phyloP scores from a whole-genome alignment of 2,329 filamentous ascomycete genomes.

The Trichoderma breve region DNA sequence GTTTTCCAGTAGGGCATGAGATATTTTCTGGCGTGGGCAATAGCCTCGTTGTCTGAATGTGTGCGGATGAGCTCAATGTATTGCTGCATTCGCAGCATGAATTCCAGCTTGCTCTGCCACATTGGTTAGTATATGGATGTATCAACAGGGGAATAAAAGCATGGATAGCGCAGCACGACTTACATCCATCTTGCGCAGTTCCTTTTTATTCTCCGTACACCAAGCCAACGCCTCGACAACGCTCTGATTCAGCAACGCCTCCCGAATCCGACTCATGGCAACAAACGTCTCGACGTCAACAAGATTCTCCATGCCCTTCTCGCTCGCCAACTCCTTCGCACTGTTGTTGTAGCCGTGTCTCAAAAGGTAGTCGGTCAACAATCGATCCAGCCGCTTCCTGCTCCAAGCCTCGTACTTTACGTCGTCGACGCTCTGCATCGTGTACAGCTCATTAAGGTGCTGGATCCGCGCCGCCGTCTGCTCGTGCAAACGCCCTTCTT shows the following conservation, averaged over 20 bases:
- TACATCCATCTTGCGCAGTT: constrained; percentile 82
- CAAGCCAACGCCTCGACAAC: constrained; percentile 80
- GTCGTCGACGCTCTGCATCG: constrained; percentile 78
- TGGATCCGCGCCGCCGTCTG: constrained; percentile 73
- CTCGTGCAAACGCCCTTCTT: constrained; percentile 73
- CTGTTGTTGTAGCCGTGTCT: constrained; percentile 78
- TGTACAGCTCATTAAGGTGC: constrained; percentile 78
- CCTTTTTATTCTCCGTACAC: constrained; percentile 92
- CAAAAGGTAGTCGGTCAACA: constrained; percentile 90
- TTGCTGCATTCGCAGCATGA: constrained; percentile 89
- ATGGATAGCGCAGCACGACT: neutral
- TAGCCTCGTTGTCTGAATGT: constrained; percentile 68
- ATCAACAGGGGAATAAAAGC: neutral
- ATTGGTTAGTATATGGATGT: neutral
- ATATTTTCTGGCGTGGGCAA: constrained; percentile 78
- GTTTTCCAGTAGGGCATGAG: constrained; percentile 67
- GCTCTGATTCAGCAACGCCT: constrained; percentile 66
- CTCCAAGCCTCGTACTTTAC: constrained; percentile 94
- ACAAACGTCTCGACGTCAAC: constrained; percentile 89
- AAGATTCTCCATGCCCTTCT: constrained; percentile 73
- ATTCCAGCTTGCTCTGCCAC: constrained; percentile 75
- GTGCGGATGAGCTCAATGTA: constrained; percentile 86
- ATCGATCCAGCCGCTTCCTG: constrained; percentile 72
- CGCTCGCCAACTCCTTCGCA: constrained; percentile 70
- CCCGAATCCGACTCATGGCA: constrained; percentile 73